A percentile compares a stretch with the other conserved stretches of the same genome.
Conservation (phyloP, 1,284 basidiomycete species). For the Malassezia equina region DNA sequence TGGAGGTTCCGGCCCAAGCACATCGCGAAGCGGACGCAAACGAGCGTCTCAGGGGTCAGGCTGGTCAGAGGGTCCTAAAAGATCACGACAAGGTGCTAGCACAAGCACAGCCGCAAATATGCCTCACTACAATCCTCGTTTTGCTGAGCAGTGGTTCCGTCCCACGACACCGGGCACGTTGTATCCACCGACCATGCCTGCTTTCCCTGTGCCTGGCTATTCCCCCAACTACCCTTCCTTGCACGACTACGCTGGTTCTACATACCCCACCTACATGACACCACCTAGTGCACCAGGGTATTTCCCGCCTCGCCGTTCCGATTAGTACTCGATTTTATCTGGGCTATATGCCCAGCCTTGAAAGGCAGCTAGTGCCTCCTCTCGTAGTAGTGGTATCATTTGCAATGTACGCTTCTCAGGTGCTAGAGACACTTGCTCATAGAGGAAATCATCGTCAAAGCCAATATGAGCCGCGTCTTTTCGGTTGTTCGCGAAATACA, state of each 20-base stretch:
- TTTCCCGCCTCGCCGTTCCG: not conserved
- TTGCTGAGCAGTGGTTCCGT: slow-evolving; percentile 12
- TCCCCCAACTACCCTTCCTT: not conserved
- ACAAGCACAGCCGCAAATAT: not conserved
- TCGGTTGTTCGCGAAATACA: not conserved
- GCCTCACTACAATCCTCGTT: slow-evolving; percentile 16
- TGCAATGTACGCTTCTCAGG: not conserved
- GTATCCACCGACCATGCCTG: not conserved
- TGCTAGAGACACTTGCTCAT: not conserved
- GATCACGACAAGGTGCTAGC: not conserved
- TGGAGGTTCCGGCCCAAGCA: not conserved
- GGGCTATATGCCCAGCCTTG: not conserved
- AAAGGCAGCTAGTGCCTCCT: not conserved
- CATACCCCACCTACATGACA: not conserved
- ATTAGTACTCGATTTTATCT: not conserved
- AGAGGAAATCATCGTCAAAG: slow-evolving; percentile 1
- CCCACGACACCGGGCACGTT: not conserved
- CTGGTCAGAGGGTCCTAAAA: not conserved
- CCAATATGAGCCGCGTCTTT: not conserved
- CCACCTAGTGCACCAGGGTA: not conserved
- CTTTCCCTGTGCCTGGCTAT: slow-evolving; percentile 1
- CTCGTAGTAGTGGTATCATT: not conserved
- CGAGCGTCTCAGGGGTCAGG: not conserved
- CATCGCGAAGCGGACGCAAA: not conserved
- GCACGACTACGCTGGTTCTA: not conserved